A percentile compares a stretch with the other conserved stretches of the same genome.
phyloP scores from a whole-genome alignment of 108 stramenopile genomes.

The Skeletonema grethae region DNA sequence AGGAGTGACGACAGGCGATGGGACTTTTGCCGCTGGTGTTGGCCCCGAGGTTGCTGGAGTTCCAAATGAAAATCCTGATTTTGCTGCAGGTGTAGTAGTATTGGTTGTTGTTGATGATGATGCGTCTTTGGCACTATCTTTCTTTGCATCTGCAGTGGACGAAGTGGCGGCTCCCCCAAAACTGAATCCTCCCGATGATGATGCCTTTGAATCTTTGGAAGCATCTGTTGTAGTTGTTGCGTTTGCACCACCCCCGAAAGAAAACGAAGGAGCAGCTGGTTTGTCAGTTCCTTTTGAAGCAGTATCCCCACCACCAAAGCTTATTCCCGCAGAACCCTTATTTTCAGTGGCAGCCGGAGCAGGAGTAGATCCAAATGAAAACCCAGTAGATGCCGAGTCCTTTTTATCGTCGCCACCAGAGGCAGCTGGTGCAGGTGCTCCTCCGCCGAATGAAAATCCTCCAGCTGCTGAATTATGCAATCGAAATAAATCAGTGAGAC shows the following conservation, averaged over 20 bases:
- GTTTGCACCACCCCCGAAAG: background rate
- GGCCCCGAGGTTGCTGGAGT: constrained; percentile 23
- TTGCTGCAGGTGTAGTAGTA: constrained; percentile 27
- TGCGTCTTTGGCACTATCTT: background rate
- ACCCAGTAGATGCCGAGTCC: constrained; percentile 29
- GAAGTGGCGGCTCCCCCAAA: constrained; percentile 28
- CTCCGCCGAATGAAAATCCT: constrained; percentile 14
- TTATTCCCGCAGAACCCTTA: constrained; percentile 18
- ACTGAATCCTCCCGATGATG: constrained; percentile 17
- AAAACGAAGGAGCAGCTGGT: background rate
- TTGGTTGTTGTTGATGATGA: constrained; percentile 12
- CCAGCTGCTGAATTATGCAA: constrained; percentile 1
- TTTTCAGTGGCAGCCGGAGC: constrained; percentile 10
- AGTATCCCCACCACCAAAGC: constrained; percentile 5
- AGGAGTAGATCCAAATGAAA: constrained; percentile 16
- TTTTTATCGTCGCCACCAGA: constrained; percentile 5
- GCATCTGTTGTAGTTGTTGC: constrained; percentile 15
- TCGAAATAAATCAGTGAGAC: background rate
- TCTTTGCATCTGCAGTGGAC: constrained; percentile 10
- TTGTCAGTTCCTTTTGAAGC: constrained; percentile 1
- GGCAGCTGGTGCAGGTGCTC: constrained; percentile 33
- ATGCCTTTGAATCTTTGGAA: constrained; percentile 10
- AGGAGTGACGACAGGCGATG: constrained; percentile 31
- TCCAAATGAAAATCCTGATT: constrained; percentile 44
- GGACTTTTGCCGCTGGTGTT: constrained; percentile 35